Evolutionary conservation across 495 filamentous ascomycete species (phyloP), one percentile per base, ranked within the genome.

Genomic region (Chaetomium cochliodes): DNA sequence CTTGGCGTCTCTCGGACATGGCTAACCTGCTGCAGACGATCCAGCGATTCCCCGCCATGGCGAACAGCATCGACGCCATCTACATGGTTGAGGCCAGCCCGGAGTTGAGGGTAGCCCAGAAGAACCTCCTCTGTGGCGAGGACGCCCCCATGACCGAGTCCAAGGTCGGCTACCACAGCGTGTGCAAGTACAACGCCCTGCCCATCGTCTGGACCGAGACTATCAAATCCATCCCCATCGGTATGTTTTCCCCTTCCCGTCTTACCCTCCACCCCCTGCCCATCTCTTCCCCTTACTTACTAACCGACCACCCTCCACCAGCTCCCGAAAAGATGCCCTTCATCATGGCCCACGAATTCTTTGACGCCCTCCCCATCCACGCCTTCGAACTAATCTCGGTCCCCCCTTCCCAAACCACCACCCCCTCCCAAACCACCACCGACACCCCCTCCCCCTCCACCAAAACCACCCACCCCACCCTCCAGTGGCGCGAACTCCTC

Each of bases 321-420:
- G 79, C 81, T 70, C 76, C 80, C 64, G 79, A 65, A 63, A 92
- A 91, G 69, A 90, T 87, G 18, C 93, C 94, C 1, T 94, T 97
- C 76, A 94, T 98, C 57, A 84, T 97, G 42, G 94, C 93, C 13
- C 94, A 98, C 73, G 94, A 98, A 73, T 97, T 98, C 81, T 98
- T 98, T 76, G 94, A 98, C 71, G 94, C 94, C n/a, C 89, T 98
- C 7, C 94, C 94, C 44, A 96, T 98, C 70, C 92, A 98, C 76
- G 90, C 92, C 64, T 98, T 98, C 76, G 88, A 97, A 72, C 88
- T 88, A 26, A 73, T 76, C 67, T 51, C 76, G 49, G 76, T 92
- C 39, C 77, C 84, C 49, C 75, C 82, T 33, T 75, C 76, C 63
- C 72, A 79, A 25, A 64, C 67, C 77, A 69, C 56, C 63, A 49